Base-by-base conservation (phyloP, 1,139 yeast species). In the Schwanniomyces etchellsii region DNA sequence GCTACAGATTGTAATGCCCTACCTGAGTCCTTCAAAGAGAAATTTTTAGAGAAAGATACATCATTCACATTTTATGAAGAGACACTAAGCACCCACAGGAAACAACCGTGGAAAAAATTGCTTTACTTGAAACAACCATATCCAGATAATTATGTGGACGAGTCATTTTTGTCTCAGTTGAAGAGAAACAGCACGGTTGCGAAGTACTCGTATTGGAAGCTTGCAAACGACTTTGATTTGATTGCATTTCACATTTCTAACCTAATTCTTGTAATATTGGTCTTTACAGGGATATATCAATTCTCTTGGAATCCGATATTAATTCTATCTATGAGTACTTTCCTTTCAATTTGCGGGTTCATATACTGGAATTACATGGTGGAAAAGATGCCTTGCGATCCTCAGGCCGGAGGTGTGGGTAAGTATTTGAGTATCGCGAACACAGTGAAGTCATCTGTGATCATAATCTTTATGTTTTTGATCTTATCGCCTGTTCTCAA, bases 121-220 rank as follows among this genome's bases (percentile, higher is more conserved):
- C 68, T 91, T n/a, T 91, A 95, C 80, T 71, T 83, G 27, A 71
- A 73, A 37, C 96, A 89, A 49, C 84, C 84, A 10, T 89, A 79
- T 48, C 95, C 95, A 0, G 98, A 91, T 52, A 91, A 88, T 54
- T 85, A 85, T 57, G 91, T 95, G 2, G 94, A 88, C 48, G 57
- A 61, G 6, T 74, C 89, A 5, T 91, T 91, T 49, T 60, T 88
- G 12, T 76, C 88, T 3, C 94, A 81, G 49, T 66, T 89, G 42
- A 77, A 79, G 43, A 64, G 93, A 28, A 86, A 86, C 56, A 67
- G 86, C 20, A 79, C 88, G 9, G 91, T 85, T 23, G 74, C 74
- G 22, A 68, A 70, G 36, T 80, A 86, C 51, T 70, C 85, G 1
- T 81, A 74, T 44, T 60, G 68, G 60, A 71, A 77, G 28, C 60